Evolutionary conservation across 2,329 filamentous ascomycete genomes (phyloP).

Genomic region (Ophiostoma australiae): DNA sequence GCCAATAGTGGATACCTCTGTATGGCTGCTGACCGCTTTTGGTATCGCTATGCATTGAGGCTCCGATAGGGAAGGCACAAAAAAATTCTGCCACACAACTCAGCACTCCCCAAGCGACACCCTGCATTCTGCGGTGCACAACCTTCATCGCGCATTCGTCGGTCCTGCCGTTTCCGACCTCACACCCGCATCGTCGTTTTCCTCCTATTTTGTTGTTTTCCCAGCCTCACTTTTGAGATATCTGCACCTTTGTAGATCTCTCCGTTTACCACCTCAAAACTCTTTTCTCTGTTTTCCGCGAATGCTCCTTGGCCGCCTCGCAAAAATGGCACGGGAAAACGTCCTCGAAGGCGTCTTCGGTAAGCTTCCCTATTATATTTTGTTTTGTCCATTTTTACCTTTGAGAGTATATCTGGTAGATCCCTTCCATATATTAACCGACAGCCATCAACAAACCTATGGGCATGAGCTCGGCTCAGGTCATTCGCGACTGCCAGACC

Average conservation of each 20-base stretch:
- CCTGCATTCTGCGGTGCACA: neutral
- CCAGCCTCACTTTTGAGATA: neutral
- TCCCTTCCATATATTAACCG: neutral
- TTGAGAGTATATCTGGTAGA: too few relatives aligned
- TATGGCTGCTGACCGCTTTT: constrained; percentile 19
- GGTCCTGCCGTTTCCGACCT: neutral
- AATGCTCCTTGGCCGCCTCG: constrained; percentile 34
- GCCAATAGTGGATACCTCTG: neutral
- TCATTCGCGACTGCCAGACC: constrained; percentile 79
- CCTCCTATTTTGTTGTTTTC: constrained; percentile 7
- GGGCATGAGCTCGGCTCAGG: constrained; percentile 81
- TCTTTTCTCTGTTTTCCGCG: constrained; percentile 23
- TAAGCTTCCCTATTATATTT: constrained; percentile 33
- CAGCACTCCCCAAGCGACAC: neutral
- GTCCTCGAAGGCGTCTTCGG: constrained; percentile 56
- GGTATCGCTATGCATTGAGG: neutral
- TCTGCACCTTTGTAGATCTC: neutral
- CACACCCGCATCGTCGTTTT: neutral
- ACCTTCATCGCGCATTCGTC: neutral
- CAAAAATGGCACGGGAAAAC: constrained; percentile 51
- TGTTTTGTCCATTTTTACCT: neutral
- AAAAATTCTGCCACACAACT: constrained; percentile 23
- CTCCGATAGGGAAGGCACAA: constrained; percentile 12
- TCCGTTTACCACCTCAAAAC: neutral
- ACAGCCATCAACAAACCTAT: constrained; percentile 89